phyloP scores from a whole-genome alignment of 768 basidiomycete genomes.

The Rhodotorula diobovata region DNA sequence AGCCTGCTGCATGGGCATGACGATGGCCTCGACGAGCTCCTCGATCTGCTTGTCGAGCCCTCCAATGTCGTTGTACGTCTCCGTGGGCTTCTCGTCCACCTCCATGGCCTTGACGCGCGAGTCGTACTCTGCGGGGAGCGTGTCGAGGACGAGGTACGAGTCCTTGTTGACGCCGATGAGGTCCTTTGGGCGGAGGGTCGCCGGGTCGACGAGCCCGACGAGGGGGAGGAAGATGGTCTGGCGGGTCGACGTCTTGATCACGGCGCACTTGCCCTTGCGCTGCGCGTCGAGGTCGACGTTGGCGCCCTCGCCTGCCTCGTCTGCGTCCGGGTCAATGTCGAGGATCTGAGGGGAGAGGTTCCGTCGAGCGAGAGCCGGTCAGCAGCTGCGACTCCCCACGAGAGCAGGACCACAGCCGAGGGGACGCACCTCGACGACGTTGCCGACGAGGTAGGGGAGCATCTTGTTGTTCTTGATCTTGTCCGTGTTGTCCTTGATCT shows the following conservation, averaged over 20 bases:
- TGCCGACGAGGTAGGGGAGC: conserved; percentile 92
- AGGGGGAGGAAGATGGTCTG: conserved; percentile 96
- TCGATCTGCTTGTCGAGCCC: conserved; percentile 99
- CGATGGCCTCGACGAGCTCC: conserved; percentile 95
- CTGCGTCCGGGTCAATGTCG: conserved; percentile 74
- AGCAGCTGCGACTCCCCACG: background rate
- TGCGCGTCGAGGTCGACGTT: conserved; percentile 91
- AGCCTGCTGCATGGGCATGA: conserved; percentile 95
- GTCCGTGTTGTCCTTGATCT: conserved; percentile 94
- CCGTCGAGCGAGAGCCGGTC: background rate
- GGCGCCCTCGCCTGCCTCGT: conserved; percentile 64
- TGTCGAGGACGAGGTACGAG: conserved; percentile 93
- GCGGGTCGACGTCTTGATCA: conserved; percentile 97
- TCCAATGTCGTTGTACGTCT: conserved; percentile 94
- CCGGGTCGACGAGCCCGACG: conserved; percentile 92
- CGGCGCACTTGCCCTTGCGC: conserved; percentile 95
- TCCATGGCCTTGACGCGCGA: conserved; percentile 99
- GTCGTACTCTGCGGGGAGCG: conserved; percentile 92
- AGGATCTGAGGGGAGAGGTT: conserved; percentile 63
- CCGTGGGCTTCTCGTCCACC: conserved; percentile 95
- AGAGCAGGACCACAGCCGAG: background rate
- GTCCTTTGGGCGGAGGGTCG: conserved; percentile 81
- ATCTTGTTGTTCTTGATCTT: conserved; percentile 99
- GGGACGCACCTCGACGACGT: conserved; percentile 81
- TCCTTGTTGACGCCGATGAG: conserved; percentile 99